Base-by-base conservation (phyloP, 805 yeast species). In the Wickerhamiella sorbophila region DNA sequence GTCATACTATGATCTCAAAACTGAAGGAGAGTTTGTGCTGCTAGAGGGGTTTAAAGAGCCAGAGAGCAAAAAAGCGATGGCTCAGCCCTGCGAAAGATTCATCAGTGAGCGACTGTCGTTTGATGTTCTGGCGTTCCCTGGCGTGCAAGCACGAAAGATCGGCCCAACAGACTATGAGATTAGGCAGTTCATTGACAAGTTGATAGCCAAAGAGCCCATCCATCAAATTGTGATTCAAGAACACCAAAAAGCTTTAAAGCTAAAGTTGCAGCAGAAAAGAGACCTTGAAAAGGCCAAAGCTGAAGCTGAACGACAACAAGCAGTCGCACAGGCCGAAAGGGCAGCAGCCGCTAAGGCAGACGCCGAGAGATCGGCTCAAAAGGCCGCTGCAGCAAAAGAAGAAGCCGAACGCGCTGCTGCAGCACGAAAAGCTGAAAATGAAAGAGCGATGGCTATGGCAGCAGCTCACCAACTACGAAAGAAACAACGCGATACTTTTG, bases 371-470 rank as follows among this genome's bases (percentile, higher is more conserved):
- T n/a, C 21, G 15, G 36, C 36, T 16, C 33, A 19, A 14, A 9
- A n/a, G 27, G 15, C 34, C 20, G 16, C 18, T 15, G 4, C 6
- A 21, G 4, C 29, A 22, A 15, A 19, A 19, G 17, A 21, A 12
- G 19, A 9, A n/a, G 33, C 29, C 18, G 29, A 14, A 12, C 31
- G 19, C 26, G 19, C 12, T 29, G 39, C 34, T 33, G 21, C 14
- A 17, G 29, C 33, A 2, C 6, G 15, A 20, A 21, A 8, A 35
- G 40, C 29, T 16, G 24, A 15, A 39, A 19, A 14, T 24, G 26
- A n/a, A 21, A 12, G 19, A 88, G 14, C 95, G 9, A 29, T 29
- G 17, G 38, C 24, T 4, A 19, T 9, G 17, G 38, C 38, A 22
- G 26, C 21, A 39, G 26, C 27, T 33, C 43, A 20, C 14, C 35